phyloP scores from a whole-genome alignment of 805 yeast species.

The Starmerella bacillaris region DNA sequence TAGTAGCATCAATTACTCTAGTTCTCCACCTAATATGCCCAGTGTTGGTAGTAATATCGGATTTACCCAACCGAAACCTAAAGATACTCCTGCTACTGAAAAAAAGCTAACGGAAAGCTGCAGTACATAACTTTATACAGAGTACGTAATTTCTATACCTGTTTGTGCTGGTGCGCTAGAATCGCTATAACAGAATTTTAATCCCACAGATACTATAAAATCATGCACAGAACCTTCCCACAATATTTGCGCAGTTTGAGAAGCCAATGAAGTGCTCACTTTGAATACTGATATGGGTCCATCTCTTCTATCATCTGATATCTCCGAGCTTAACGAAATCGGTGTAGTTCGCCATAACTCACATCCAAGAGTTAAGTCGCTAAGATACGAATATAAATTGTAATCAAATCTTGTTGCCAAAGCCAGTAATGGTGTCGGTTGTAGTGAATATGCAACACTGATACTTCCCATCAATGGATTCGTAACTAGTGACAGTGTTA shows the following conservation, averaged over 20 bases:
- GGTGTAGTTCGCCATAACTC: slow-evolving; percentile 48
- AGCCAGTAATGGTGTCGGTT: slow-evolving; percentile 51
- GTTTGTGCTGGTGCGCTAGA: slow-evolving; percentile 11
- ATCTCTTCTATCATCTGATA: slow-evolving; percentile 3
- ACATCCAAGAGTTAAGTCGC: slow-evolving; percentile 71
- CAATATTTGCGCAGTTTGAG: slow-evolving; percentile 39
- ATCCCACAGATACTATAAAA: slow-evolving; percentile 61
- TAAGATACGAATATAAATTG: slow-evolving; percentile 75
- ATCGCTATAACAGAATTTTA: slow-evolving; percentile 16
- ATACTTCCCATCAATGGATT: slow-evolving; percentile 85
- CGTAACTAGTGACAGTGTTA: slow-evolving; percentile 67
- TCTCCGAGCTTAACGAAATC: slow-evolving; percentile 8
- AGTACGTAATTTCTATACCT: slow-evolving; percentile 16
- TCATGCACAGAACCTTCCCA: slow-evolving; percentile 86
- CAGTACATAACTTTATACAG: too few species aligned
- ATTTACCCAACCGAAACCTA: too few species aligned
- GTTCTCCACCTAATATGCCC: too few species aligned
- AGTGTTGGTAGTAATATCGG: too few species aligned
- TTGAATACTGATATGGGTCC: slow-evolving; percentile 41
- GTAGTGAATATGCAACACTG: slow-evolving; percentile 71
- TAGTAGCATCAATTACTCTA: background rate
- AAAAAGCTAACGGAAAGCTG: too few species aligned
- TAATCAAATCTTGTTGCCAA: slow-evolving; percentile 76
- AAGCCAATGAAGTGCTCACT: slow-evolving; percentile 49
- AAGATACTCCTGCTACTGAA: too few species aligned